phyloP scores from a whole-genome alignment of 768 basidiomycete species.

The Rhodotorula graminis region DNA sequence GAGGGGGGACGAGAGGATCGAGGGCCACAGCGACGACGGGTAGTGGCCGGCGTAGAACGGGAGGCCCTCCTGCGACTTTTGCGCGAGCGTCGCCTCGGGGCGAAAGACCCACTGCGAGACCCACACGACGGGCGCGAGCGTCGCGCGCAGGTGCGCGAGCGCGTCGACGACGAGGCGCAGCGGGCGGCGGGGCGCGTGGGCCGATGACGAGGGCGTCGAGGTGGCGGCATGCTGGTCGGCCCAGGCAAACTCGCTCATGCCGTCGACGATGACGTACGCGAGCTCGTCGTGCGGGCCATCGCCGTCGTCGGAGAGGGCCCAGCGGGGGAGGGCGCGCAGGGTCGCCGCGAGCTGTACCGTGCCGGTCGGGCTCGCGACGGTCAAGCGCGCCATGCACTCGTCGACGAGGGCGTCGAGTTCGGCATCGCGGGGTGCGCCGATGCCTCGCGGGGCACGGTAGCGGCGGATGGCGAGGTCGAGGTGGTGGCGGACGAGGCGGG shows the following conservation, averaged over 20 bases:
- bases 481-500: constrained; percentile 53
- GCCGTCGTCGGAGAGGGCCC: constrained; percentile 50
- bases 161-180: constrained; percentile 54
- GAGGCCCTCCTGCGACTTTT: not conserved
- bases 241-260: constrained; percentile 74
- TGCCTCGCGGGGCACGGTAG: constrained; percentile 25
- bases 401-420: constrained; percentile 42
- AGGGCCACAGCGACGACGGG: constrained; percentile 16
- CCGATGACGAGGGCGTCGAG: not conserved
- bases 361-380: constrained; percentile 66
- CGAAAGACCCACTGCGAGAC: constrained; percentile 63
- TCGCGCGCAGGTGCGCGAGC: constrained; percentile 53
- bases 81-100: constrained; percentile 13
- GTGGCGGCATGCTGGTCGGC: constrained; percentile 58
- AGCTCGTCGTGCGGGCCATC: constrained; percentile 56
- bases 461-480: constrained; percentile 43
- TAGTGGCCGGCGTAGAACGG: constrained; percentile 18
- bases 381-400: constrained; percentile 56
- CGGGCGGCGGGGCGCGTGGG: constrained; percentile 41
- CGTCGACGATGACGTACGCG: constrained; percentile 67
- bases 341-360: constrained; percentile 66
- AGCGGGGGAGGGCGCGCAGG: constrained; percentile 55
- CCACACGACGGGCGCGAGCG: constrained; percentile 55
- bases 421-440: constrained; percentile 13
- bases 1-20: not conserved